Evolutionary conservation across 177 flowering plant species (phyloP), one percentile per base, ranked within the genome.

Genomic region (Vitis hybrid): DNA sequence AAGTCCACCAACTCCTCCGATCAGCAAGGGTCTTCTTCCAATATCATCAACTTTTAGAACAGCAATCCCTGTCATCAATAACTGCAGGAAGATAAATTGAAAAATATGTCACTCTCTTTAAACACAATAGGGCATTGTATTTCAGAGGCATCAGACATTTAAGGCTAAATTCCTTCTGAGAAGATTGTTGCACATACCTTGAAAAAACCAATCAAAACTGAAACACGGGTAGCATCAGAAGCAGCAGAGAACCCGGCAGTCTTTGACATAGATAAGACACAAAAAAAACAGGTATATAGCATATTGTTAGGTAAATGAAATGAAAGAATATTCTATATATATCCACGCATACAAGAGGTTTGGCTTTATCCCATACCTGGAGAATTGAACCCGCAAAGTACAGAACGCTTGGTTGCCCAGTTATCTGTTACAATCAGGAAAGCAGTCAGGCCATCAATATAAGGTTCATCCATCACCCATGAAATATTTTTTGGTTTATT

Each of bases 231-330:
- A 57, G 99, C 97, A 85, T 91, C 98, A 66, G 96, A 73, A 67
- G 99, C 99, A 6, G 91, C 99, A 81, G 98, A 84, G 69, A 95
- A 95, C 68, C 97, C 99, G 66, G 97, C 98, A 83, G 82, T 91
- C 98, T 95, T 59, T 39, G 45, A 39, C 7, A 39, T 39, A 39
- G 50, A 66, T 26, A 62, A 6, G 39, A 19, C 26, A 62, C 26
- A 50, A n/a, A 67, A 11, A 18, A 60, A 3, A 65, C 11, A 39
- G 19, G 32, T 45, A 39, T 4, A 18, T 17, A 10, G 11, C 39
- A 59, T 1, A 68, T 17, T 15, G 48, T 65, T 56, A 62, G 26
- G 19, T 12, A 58, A 12, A 63, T 11, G 14, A 32, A 26, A 18
- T 23, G 39, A 65, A 2, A 30, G 52, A 62, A 62, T 2, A n/a